Evolutionary conservation across 2,329 filamentous ascomycete species (phyloP).

Genomic region (Alternaria solani): DNA sequence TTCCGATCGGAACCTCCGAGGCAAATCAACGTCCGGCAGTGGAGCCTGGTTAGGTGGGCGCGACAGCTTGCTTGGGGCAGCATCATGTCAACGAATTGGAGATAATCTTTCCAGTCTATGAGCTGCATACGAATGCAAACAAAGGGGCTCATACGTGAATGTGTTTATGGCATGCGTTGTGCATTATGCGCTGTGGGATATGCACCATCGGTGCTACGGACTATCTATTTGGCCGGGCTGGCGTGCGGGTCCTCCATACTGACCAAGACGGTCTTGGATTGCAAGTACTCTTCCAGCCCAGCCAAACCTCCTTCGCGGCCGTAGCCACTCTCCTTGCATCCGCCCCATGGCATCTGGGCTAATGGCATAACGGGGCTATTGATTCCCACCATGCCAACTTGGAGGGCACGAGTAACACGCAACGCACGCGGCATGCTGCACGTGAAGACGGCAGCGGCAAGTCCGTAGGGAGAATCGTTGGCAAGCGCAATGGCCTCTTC

Average conservation of each 20-base stretch:
- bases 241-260: background rate
- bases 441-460: slow-evolving; percentile 26
- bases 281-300: slow-evolving; percentile 4
- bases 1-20: too few relatives aligned
- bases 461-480: slow-evolving; percentile 43
- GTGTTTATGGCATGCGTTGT: too few relatives aligned
- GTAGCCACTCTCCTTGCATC: slow-evolving; percentile 5
- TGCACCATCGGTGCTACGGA: background rate
- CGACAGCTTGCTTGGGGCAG: background rate
- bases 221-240: background rate
- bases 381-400: slow-evolving; percentile 31
- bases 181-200: background rate
- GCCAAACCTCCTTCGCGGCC: background rate
- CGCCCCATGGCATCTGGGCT: slow-evolving; percentile 5
- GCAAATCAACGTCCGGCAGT: too few relatives aligned
- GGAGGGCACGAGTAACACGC: slow-evolving; percentile 25
- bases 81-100: background rate
- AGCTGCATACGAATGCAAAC: too few relatives aligned
- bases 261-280: slow-evolving; percentile 6
- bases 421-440: slow-evolving; percentile 22
- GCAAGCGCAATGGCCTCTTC: slow-evolving; percentile 44
- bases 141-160: background rate
- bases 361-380: slow-evolving; percentile 12
- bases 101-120: background rate
- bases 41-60: too few relatives aligned